phyloP scores from a whole-genome alignment of 2,329 filamentous ascomycete genomes.

The Diaporthe amygdali region DNA sequence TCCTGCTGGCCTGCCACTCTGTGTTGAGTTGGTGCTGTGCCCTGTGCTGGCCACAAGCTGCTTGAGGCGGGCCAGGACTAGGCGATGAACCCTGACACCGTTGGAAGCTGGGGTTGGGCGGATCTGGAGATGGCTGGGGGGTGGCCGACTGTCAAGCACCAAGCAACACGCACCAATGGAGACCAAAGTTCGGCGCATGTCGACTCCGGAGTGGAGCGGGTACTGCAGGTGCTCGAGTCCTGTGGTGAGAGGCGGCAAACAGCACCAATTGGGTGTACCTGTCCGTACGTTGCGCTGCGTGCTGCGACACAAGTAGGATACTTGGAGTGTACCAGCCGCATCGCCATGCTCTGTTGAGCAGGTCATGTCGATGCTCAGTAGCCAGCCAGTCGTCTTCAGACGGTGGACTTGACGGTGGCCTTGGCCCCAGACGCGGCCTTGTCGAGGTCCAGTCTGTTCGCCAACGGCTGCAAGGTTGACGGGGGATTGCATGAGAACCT shows the following conservation, averaged over 20 bases:
- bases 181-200: constrained; percentile 4
- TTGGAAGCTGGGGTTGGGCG: neutral
- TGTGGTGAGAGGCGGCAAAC: constrained; percentile 13
- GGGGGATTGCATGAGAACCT: constrained; percentile 8
- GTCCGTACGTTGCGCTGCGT: neutral
- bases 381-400: neutral
- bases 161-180: no score
- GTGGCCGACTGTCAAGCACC: neutral
- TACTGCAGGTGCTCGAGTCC: constrained; percentile 7
- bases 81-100: neutral
- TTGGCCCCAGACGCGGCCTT: neutral
- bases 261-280: neutral
- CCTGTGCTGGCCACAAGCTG: neutral
- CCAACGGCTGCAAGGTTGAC: constrained; percentile 15
- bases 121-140: constrained; percentile 10
- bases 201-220: neutral
- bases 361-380: neutral
- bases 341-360: neutral
- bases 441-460: neutral
- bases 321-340: neutral
- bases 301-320: neutral
- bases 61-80: neutral
- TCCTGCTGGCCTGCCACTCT: neutral
- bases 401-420: neutral
- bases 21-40: neutral